Conservation (phyloP, 225 moss, liverwort and hornwort genomes). For the Bryum argenteum region DNA sequence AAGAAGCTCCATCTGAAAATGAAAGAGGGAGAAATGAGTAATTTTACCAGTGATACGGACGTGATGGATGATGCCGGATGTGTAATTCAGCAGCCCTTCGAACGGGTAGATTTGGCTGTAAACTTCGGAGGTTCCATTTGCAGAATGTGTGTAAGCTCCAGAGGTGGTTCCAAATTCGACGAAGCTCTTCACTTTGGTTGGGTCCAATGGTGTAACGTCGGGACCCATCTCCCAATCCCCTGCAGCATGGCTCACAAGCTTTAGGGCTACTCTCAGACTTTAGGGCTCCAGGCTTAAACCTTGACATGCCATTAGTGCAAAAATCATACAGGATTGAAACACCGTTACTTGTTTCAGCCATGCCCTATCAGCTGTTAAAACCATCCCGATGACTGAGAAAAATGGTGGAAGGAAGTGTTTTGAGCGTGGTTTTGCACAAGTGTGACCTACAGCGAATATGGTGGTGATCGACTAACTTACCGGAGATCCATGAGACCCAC, state of each 20-base stretch:
- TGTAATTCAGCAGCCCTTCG: slow-evolving; percentile 66
- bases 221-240: slow-evolving; percentile 82
- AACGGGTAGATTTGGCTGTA: slow-evolving; percentile 85
- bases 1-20: not conserved
- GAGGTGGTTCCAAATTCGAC: slow-evolving; percentile 62
- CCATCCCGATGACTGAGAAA: too few relatives aligned
- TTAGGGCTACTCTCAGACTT: too few relatives aligned
- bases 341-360: too few relatives aligned
- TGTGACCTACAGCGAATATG: too few relatives aligned
- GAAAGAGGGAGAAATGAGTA: not conserved
- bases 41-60: slow-evolving; percentile 73
- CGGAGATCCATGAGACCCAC: slow-evolving; percentile 78
- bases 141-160: slow-evolving; percentile 38
- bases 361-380: too few relatives aligned
- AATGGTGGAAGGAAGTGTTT: too few relatives aligned
- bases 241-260: slow-evolving; percentile 33
- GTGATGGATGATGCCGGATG: slow-evolving; percentile 92
- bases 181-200: slow-evolving; percentile 59
- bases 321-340: too few relatives aligned
- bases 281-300: too few relatives aligned
- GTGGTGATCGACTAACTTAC: slow-evolving; percentile 16
- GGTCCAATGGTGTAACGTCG: slow-evolving; percentile 69
- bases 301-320: too few relatives aligned
- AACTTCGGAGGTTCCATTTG: slow-evolving; percentile 64
- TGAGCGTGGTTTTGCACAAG: too few relatives aligned